Base-by-base conservation (phyloP, 2,329 filamentous ascomycete species). In the Colletotrichum chlorophyti region DNA sequence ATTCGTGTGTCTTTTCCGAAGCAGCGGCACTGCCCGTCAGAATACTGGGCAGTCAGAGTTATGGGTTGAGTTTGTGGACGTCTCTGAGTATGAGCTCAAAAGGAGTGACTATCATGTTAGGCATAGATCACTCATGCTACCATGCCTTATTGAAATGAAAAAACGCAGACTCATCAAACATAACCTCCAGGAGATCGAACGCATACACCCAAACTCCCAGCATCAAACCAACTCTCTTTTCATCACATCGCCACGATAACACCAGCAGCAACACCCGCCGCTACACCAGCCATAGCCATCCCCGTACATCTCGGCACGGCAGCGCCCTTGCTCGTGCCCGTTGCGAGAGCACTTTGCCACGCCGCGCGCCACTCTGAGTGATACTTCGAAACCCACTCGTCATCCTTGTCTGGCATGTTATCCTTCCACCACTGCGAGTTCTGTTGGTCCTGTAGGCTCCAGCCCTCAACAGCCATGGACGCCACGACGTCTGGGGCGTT, bases 401-500 rank as follows among this genome's bases (percentile, higher is more conserved):
- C 40, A 6, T 58, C 49, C 11, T 47, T 43, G 4, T 53, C 42
- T 12, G 54, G 42, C 35, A 58, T 26, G 29, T 54, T 54, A 3
- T 58, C 54, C 23, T 54, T 42, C 49, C 49, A 58, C 49, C 50
- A 58, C 4, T 23, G 14, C 23, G 31, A 21, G 1, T 53, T 17
- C 4, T 24, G 14, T 26, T 34, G 26, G 2, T 21, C n/a, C 17
- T 15, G 5, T 4, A 35, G 8, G 23, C 19, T 43, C 3, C 24
- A 42, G 5, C 49, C 34, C 9, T 42, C 23, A 7, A 58, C 32
- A 6, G 32, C 49, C 23, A 58, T 46, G 2, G 62, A 64, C 1
- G 57, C 60, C 17, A 63, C 62, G 26, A 61, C 43, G 17, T 52
- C 46, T 17, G 54, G 52, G 17, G 57, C 52, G 46, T 63, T 38